Percentiles rank a stretch among this genome's conserved stretches.
phyloP scores from a whole-genome alignment of 129 eudicot genomes.

The Oenanthe sinensis region DNA sequence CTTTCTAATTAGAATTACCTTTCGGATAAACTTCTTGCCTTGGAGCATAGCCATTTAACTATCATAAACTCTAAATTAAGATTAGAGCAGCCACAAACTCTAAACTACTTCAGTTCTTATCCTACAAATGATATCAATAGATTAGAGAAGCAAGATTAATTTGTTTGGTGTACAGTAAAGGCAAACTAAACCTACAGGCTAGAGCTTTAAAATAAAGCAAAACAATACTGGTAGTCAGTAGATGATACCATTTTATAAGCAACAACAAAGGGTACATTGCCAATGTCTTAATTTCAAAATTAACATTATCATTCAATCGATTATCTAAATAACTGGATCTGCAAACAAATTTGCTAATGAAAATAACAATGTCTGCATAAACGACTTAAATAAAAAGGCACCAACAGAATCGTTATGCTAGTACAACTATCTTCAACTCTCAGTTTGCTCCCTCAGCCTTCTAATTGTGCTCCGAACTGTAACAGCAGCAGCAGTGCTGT shows the following conservation, averaged over 20 bases:
- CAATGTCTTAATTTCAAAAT: neutral
- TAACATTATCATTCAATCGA: neutral
- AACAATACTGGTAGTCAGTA: neutral
- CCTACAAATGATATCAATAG: too few species aligned
- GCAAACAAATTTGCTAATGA: neutral
- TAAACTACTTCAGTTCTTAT: too few species aligned
- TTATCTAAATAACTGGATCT: neutral
- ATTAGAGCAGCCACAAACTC: too few species aligned
- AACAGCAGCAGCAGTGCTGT: slow-evolving; percentile 93
- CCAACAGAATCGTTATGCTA: neutral
- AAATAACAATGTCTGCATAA: slow-evolving; percentile 5
- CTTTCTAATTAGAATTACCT: too few species aligned
- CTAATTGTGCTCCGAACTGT: slow-evolving; percentile 91
- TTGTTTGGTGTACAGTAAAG: too few species aligned
- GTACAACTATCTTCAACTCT: slow-evolving; percentile 32
- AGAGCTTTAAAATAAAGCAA: neutral
- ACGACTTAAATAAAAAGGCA: neutral
- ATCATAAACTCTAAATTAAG: too few species aligned
- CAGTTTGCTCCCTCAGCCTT: slow-evolving; percentile 93
- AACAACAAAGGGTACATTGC: neutral
- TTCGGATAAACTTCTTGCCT: too few species aligned
- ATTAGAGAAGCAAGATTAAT: too few species aligned
- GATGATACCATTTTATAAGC: neutral
- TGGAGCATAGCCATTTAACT: too few species aligned
- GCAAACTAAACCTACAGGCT: neutral